phyloP scores from a whole-genome alignment of 1,284 basidiomycete genomes.

The Rhodotorula sp. region DNA sequence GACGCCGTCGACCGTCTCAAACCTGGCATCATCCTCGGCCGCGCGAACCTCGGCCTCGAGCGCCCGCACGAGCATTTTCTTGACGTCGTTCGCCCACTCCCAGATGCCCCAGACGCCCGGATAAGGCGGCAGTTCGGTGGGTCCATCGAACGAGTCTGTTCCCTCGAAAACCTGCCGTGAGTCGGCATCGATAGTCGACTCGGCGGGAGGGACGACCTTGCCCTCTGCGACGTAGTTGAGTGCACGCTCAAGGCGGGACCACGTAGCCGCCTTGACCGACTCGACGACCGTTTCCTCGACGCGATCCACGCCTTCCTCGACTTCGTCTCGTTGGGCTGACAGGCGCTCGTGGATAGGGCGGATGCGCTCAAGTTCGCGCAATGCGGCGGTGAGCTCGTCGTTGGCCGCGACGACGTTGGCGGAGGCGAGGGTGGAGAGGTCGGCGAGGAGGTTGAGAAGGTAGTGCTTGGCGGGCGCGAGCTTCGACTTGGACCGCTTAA shows the following conservation, averaged over 20 bases:
- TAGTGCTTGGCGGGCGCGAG: constrained; percentile 94
- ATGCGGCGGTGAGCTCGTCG: constrained; percentile 73
- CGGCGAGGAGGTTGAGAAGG: constrained; percentile 80
- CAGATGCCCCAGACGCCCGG: constrained; percentile 82
- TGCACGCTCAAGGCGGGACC: constrained; percentile 60
- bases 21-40: constrained; percentile 81
- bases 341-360: constrained; percentile 86
- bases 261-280: constrained; percentile 59
- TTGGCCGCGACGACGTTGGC: constrained; percentile 85
- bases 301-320: constrained; percentile 75
- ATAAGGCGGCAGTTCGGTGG: constrained; percentile 68
- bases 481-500: constrained; percentile 93
- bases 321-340: constrained; percentile 66
- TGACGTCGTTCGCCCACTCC: constrained; percentile 86
- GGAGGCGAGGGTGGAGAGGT: constrained; percentile 81
- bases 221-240: constrained; percentile 53
- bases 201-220: constrained; percentile 28
- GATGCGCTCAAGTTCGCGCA: constrained; percentile 65
- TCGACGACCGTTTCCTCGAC: constrained; percentile 73
- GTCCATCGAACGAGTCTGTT: constrained; percentile 49
- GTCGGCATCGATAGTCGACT: background rate
- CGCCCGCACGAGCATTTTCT: constrained; percentile 71
- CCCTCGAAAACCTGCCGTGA: background rate
- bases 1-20: constrained; percentile 68
- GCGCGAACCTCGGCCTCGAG: constrained; percentile 77